Conservation (phyloP, 495 filamentous ascomycete genomes). For the Bacidia gigantensis region DNA sequence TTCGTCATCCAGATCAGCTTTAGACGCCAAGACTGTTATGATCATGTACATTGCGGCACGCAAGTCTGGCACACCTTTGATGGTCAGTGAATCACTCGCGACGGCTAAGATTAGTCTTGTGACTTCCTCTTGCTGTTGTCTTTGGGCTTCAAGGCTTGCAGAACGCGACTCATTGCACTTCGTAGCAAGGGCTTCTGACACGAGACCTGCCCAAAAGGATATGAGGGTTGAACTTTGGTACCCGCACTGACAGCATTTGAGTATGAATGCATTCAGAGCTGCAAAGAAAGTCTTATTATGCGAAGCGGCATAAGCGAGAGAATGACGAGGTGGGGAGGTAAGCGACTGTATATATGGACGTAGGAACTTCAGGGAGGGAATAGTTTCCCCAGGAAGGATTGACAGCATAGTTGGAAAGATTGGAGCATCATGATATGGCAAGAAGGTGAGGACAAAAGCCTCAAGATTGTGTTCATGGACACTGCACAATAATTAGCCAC, state of each 20-base stretch:
- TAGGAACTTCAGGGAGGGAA: conserved; percentile 67
- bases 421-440: conserved; percentile 78
- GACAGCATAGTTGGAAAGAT: conserved; percentile 70
- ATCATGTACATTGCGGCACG: conserved; percentile 85
- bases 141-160: conserved; percentile 50
- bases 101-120: conserved; percentile 60
- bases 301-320: conserved; percentile 65
- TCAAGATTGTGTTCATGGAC: conserved; percentile 82
- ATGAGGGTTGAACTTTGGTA: conserved; percentile 63
- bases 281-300: conserved; percentile 57
- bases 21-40: conserved; percentile 67
- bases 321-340: conserved; percentile 58
- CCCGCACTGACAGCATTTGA: conserved; percentile 49
- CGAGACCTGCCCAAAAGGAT: conserved; percentile 76
- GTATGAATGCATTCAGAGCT: conserved; percentile 57
- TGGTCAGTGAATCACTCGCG: conserved; percentile 57
- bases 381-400: conserved; percentile 59
- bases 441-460: conserved; percentile 67
- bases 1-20: conserved; percentile 58
- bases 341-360: conserved; percentile 67
- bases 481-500: conserved; percentile 29
- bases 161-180: conserved; percentile 65
- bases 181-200: conserved; percentile 64
- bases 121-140: conserved; percentile 64
- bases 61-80: conserved; percentile 60